phyloP scores from a whole-genome alignment of 2,329 filamentous ascomycete species.

The Trichoderma harzianum region DNA sequence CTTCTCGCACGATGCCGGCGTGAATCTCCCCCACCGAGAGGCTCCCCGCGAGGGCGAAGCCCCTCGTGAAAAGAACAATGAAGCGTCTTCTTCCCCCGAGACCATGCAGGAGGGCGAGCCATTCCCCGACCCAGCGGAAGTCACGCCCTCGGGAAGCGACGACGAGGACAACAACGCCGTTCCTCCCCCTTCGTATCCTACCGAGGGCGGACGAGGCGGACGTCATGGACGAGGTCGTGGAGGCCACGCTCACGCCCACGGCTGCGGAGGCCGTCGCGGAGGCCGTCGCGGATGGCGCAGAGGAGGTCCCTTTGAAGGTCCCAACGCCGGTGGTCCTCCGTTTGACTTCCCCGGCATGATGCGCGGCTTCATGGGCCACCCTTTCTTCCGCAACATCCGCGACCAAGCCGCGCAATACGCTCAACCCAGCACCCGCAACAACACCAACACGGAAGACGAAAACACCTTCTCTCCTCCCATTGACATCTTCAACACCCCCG shows the following conservation, averaged over 20 bases:
- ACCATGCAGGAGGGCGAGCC: slow-evolving; percentile 30
- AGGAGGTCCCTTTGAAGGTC: slow-evolving; percentile 23
- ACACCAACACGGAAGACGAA: slow-evolving; percentile 18
- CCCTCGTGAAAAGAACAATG: slow-evolving; percentile 33
- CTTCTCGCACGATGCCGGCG: slow-evolving; percentile 6
- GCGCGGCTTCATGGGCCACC: slow-evolving; percentile 40
- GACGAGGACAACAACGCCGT: slow-evolving; percentile 24
- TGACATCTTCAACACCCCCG: slow-evolving; percentile 70
- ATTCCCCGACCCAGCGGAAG: slow-evolving; percentile 33
- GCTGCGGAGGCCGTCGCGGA: slow-evolving; percentile 11
- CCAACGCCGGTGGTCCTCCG: slow-evolving; percentile 28
- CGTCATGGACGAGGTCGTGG: slow-evolving; percentile 19
- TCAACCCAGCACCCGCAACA: neutral
- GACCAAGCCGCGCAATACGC: slow-evolving; percentile 34
- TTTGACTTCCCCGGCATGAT: slow-evolving; percentile 42
- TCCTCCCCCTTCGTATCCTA: slow-evolving; percentile 23
- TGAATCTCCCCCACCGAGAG: neutral
- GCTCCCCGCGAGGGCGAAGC: slow-evolving; percentile 25
- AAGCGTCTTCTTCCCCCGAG: slow-evolving; percentile 31
- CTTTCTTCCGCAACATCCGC: slow-evolving; percentile 41
- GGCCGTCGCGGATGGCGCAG: slow-evolving; percentile 15
- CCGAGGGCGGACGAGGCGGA: slow-evolving; percentile 18
- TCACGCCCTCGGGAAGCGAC: slow-evolving; percentile 26
- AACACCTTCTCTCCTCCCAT: slow-evolving; percentile 60
- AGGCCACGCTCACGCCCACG: neutral